A percentile compares a stretch with the other conserved stretches of the same genome.
These are phyloP conservation scores for Dryadomyces quercivorus DNA, from an alignment of 2,329 filamentous ascomycete genomes.

Conservation along the genomic window DNA sequence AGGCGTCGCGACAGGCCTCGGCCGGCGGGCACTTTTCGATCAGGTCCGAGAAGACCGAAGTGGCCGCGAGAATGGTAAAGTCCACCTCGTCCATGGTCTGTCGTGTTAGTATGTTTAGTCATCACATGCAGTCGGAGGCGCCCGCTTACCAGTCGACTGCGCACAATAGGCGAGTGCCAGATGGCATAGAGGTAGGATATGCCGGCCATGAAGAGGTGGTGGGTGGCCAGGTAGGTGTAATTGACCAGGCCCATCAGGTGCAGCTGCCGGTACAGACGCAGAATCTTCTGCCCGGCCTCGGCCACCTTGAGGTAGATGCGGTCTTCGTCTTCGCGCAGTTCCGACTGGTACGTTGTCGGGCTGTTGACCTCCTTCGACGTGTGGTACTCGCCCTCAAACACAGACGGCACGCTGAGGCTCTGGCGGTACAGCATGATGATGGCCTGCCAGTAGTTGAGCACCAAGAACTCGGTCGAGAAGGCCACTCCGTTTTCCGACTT, in stretches of 20 bases:
- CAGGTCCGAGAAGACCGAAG: slow-evolving; percentile 80
- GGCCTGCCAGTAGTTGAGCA: slow-evolving; percentile 96
- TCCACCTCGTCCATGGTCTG: slow-evolving; percentile 91
- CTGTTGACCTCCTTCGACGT: slow-evolving; percentile 53
- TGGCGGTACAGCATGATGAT: slow-evolving; percentile 93
- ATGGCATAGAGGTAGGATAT: slow-evolving; percentile 94
- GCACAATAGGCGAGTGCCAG: slow-evolving; percentile 86
- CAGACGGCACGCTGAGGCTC: slow-evolving; percentile 72
- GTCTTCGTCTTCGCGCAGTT: slow-evolving; percentile 72
- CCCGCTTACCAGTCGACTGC: slow-evolving; percentile 74
- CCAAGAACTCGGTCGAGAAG: slow-evolving; percentile 81
- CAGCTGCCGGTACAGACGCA: slow-evolving; percentile 81
- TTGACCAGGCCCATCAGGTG: slow-evolving; percentile 84
- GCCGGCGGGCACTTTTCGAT: slow-evolving; percentile 92
- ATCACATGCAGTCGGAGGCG: slow-evolving; percentile 8
- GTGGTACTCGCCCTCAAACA: slow-evolving; percentile 69
- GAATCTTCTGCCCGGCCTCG: slow-evolving; percentile 83
- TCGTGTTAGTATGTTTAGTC: slow-evolving; percentile 15
- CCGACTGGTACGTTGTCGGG: slow-evolving; percentile 47
- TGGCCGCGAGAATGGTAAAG: slow-evolving; percentile 86
- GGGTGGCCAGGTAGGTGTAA: slow-evolving; percentile 89
- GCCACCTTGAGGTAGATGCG: slow-evolving; percentile 89
- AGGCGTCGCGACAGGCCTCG: slow-evolving; percentile 87
- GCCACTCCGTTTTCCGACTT: slow-evolving; percentile 71
- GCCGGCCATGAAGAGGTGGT: slow-evolving; percentile 95